phyloP scores from a whole-genome alignment of 108 stramenopile species.

The Cyclotella kingstonii region DNA sequence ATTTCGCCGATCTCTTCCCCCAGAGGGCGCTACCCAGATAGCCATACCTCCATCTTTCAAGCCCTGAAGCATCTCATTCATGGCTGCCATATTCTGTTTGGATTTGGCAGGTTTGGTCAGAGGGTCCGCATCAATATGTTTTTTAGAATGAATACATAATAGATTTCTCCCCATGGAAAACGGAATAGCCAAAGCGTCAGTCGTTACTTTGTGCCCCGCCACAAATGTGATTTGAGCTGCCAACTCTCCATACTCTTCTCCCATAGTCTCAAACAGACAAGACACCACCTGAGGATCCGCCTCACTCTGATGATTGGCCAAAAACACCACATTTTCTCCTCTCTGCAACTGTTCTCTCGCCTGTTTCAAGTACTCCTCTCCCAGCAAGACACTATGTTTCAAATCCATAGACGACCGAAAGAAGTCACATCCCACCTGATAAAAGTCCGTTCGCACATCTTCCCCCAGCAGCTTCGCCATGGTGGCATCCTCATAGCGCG shows the following conservation, averaged over 20 bases:
- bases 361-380: conserved; percentile 70
- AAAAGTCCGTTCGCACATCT: conserved; percentile 64
- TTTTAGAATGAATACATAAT: conserved; percentile 95
- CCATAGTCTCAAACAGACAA: conserved; percentile 61
- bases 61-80: conserved; percentile 79
- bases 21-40: conserved; percentile 97
- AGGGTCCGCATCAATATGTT: conserved; percentile 94
- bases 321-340: conserved; percentile 93
- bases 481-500: conserved; percentile 43
- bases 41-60: conserved; percentile 81
- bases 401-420: conserved; percentile 87
- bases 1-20: conserved; percentile 92
- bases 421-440: conserved; percentile 87
- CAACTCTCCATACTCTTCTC: conserved; percentile 51
- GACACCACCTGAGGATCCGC: conserved; percentile 94
- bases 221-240: conserved; percentile 80
- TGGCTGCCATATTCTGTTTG: conserved; percentile 84
- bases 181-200: conserved; percentile 90
- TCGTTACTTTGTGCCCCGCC: conserved; percentile 96
- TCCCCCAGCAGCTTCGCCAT: conserved; percentile 20
- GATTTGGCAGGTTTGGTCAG: conserved; percentile 85
- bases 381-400: conserved; percentile 64
- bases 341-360: conserved; percentile 62
- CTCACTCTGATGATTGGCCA: conserved; percentile 96
- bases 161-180: conserved; percentile 95